Evolutionary conservation across 2,329 filamentous ascomycete species (phyloP), one percentile per base, ranked within the genome.

Genomic region (Ilyonectria mors-panacis): DNA sequence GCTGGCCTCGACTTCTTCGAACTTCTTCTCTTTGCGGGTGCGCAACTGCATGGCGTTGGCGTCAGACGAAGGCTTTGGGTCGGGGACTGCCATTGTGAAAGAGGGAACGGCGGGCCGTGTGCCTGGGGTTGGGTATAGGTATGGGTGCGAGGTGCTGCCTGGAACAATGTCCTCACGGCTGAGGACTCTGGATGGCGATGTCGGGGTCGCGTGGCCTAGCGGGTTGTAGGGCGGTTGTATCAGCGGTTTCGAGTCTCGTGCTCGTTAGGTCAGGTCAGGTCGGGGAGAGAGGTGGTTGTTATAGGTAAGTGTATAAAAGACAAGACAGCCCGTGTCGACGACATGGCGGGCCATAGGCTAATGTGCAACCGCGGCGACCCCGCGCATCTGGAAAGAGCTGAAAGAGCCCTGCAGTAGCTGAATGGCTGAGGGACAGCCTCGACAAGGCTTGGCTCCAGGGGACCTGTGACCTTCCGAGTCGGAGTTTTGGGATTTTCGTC

Each of bases 1-100:
- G 28, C 79, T 81, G 35, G 82, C 80, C 76, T 89, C 87, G 69
- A 85, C 78, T 68, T 86, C 81, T 63, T 83, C 80, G 71, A 89
- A 89, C 59, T 82, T 79, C 60, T 82, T 80, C 63, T 85, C 80
- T 71, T 81, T 80, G 70, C 87, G 82, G 10, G 87, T 88, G 61
- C 81, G 82, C 44, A 81, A 67, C 78, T 88, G 86, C 83, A 88
- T 85, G 35, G 83, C 82, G 77, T 71, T 72, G 69, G 81, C 81
- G 55, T 74, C 68, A 19, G 75, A 67, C 39, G 75, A 75, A 10
- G 78, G 71, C 23, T 65, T 74, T 50, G 74, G 70, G 26, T 75
- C 68, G 61, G 56, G 64, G 58, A 70, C 66, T 47, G 71, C 67
- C 73, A 80, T 79, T 13, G 58, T 74, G 66, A 66, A 59, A 64